Conservation (phyloP, 108 stramenopile genomes). For the Cyclostephanos tholiformis region DNA sequence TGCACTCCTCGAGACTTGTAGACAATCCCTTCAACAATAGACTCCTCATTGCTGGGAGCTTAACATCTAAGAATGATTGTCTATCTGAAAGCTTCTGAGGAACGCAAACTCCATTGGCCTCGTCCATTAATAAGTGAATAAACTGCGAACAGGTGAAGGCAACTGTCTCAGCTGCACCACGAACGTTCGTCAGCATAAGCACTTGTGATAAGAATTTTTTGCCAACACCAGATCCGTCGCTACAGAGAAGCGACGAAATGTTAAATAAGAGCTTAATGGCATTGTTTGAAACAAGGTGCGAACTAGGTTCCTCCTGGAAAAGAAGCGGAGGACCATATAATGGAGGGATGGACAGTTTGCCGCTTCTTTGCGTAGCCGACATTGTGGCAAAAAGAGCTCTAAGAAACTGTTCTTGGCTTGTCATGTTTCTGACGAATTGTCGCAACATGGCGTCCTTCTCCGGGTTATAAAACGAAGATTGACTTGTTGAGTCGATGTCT, state of each 20-base stretch:
- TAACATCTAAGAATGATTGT: constrained; percentile 46
- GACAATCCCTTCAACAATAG: constrained; percentile 60
- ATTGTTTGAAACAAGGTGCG: constrained; percentile 42
- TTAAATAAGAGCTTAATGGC: constrained; percentile 57
- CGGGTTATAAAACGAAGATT: constrained; percentile 4
- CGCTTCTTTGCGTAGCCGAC: constrained; percentile 25
- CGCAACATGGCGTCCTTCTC: constrained; percentile 8
- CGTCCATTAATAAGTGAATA: constrained; percentile 49
- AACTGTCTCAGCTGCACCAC: constrained; percentile 20
- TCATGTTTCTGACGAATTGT: constrained; percentile 52
- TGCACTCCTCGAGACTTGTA: constrained; percentile 46
- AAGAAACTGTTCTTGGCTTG: constrained; percentile 48
- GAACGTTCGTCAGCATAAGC: constrained; percentile 48
- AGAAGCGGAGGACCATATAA: constrained; percentile 62
- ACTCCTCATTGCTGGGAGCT: constrained; percentile 59
- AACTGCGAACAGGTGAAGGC: constrained; percentile 50
- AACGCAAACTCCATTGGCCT: constrained; percentile 41
- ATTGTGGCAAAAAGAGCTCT: constrained; percentile 56
- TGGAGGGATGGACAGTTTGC: constrained; percentile 32
- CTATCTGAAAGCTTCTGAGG: constrained; percentile 32
- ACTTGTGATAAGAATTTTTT: constrained; percentile 55
- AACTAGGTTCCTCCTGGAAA: constrained; percentile 27
- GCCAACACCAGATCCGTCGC: not conserved
- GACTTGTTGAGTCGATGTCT: constrained; percentile 43
- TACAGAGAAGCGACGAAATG: constrained; percentile 41